Evolutionary conservation across 495 filamentous ascomycete genomes (phyloP).

Genomic region (Sabuloglossum arenarium): DNA sequence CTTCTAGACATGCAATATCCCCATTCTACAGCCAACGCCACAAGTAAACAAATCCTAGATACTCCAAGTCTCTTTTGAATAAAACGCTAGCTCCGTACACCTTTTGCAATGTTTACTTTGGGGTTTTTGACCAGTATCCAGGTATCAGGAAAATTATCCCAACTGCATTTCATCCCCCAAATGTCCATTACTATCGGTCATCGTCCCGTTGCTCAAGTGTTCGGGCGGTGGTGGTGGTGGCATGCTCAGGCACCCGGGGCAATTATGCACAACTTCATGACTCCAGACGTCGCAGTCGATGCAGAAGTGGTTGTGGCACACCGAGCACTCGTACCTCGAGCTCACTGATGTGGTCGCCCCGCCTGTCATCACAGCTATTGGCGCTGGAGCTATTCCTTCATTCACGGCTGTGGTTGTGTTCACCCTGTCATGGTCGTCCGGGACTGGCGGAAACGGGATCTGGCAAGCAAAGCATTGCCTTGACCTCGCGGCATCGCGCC

Average conservation of each 20-base stretch:
- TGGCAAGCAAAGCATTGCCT: slow-evolving; percentile 33
- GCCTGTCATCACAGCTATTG: not conserved
- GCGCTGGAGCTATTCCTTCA: slow-evolving; percentile 4
- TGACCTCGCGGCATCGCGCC: slow-evolving; percentile 39
- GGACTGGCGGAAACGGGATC: slow-evolving; percentile 24
- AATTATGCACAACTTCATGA: slow-evolving; percentile 87
- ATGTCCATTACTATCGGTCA: not conserved
- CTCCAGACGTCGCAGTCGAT: slow-evolving; percentile 93
- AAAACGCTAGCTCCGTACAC: not conserved
- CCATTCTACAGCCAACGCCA: too few relatives aligned
- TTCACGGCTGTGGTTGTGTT: slow-evolving; percentile 16
- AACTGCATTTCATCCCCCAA: not conserved
- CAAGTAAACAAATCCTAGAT: too few relatives aligned
- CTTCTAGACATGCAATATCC: too few relatives aligned
- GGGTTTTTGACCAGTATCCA: too few relatives aligned
- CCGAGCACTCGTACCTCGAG: slow-evolving; percentile 68
- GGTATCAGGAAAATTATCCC: not conserved
- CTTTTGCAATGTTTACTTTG: not conserved
- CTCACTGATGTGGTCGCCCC: slow-evolving; percentile 37
- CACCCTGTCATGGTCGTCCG: slow-evolving; percentile 7
- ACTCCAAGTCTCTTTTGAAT: not conserved
- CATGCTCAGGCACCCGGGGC: slow-evolving; percentile 76
- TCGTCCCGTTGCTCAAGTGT: not conserved
- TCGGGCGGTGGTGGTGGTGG: not conserved
- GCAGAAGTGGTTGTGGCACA: slow-evolving; percentile 77